Conservation (phyloP, 768 basidiomycete genomes). For the Galerina sulciceps region DNA sequence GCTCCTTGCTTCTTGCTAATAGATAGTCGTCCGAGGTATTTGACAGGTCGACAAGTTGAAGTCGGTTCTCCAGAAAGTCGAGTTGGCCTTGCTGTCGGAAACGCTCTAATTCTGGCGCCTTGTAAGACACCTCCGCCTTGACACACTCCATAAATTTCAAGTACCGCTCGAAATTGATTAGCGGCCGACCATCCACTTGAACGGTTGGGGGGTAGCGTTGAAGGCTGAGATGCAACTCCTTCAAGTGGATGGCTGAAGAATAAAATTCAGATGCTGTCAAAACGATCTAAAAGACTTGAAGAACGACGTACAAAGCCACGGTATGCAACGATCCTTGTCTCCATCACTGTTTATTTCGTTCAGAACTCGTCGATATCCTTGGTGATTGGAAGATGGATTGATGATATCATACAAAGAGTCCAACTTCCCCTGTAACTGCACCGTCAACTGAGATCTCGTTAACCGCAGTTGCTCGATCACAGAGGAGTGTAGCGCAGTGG, state of each 20-base stretch:
- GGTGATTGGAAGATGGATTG: constrained; percentile 37
- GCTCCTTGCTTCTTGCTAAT: constrained; percentile 33
- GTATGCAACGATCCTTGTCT: constrained; percentile 33
- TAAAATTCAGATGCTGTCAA: background rate
- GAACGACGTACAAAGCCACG: constrained; percentile 41
- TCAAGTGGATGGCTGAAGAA: constrained; percentile 40
- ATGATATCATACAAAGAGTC: constrained; percentile 38
- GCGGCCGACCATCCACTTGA: constrained; percentile 31
- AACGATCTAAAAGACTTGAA: background rate
- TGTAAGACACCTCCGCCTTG: constrained; percentile 33
- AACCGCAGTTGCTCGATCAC: constrained; percentile 37
- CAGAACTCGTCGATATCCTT: constrained; percentile 40
- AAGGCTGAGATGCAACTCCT: constrained; percentile 36
- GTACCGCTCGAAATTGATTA: constrained; percentile 50
- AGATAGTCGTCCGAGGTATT: constrained; percentile 36
- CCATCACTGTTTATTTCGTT: constrained; percentile 23
- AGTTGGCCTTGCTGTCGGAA: constrained; percentile 37
- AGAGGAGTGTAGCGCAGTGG: constrained; percentile 43
- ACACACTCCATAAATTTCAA: constrained; percentile 39
- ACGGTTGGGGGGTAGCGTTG: constrained; percentile 30
- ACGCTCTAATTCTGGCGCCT: constrained; percentile 36
- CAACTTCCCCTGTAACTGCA: constrained; percentile 30
- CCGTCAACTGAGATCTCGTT: constrained; percentile 34
- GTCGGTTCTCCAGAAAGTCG: constrained; percentile 44
- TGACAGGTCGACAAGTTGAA: constrained; percentile 31